Base-by-base conservation (phyloP, 2,329 filamentous ascomycete species). In the Chaetomium strumarium region DNA sequence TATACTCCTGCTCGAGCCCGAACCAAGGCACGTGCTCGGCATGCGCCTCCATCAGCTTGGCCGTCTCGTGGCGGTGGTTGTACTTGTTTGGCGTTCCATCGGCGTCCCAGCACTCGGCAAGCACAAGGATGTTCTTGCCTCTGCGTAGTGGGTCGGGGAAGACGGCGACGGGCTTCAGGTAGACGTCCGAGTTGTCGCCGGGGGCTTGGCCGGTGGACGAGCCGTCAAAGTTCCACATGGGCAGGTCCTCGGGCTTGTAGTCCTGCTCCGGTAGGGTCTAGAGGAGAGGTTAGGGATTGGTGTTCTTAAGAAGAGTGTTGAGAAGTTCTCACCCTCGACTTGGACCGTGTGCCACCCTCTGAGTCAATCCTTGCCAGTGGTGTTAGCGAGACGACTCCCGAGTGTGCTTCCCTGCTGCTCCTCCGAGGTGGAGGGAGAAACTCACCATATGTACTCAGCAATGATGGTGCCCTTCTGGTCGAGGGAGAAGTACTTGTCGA, bases 161-260 rank as follows among this genome's bases (percentile, higher is more conserved):
- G 75, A 91, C 84, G 64, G 90, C 89, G 58, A 88, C 83, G 55
- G 60, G 60, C 43, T 89, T 86, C 64, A 97, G 88, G 82, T 96
- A 96, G 78, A 96, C 88, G 74, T 97, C 92, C 44, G 90, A 96
- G 83, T 97, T 93, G 73, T 95, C 88, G 66, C 91, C 90, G 38
- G 90, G 89, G 45, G 92, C 92, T 75, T 97, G 92, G 63, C 81
- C 85, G 62, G 90, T 96, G 14, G 90, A 96, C 51, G 90, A 96
- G 67, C 92, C 92, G 49, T 66, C 64, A 49, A 66, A 66, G 60
- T 64, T 64, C 63, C 63, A 65, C 20, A 57, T 72, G 47, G 78
- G 78, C 36, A 81, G 77, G 42, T 80, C 74, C 44, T 76, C 72
- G 20, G 77, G 71, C 57, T 69, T 73, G 71, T 77, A 77, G 2